These are phyloP conservation scores for Pleurotus cornucopiae DNA, from an alignment of 768 basidiomycete species.

Conservation along the genomic window DNA sequence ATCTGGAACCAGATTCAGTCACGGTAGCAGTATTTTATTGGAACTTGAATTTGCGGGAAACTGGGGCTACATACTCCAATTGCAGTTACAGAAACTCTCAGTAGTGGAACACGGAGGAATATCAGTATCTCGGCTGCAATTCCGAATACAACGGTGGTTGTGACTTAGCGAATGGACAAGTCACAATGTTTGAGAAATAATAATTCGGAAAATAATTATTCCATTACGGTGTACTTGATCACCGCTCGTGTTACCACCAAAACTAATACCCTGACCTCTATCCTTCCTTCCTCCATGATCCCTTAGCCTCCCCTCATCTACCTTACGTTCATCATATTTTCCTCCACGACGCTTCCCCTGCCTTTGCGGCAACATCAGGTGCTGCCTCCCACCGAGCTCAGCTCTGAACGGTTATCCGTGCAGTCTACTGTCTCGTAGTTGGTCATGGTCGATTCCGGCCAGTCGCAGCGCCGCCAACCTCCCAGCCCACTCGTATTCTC, in stretches of 20 bases:
- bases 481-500: conserved; percentile 82
- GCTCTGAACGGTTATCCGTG: conserved; percentile 9
- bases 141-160: not conserved
- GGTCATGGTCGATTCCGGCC: conserved; percentile 48
- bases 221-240: not conserved
- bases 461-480: conserved; percentile 49
- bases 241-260: conserved; percentile 8
- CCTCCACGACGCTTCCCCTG: conserved; percentile 11
- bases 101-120: not conserved
- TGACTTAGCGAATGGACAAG: not conserved
- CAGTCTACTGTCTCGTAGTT: conserved; percentile 13
- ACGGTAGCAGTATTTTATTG: not conserved
- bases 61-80: not conserved
- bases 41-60: not conserved
- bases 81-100: not conserved
- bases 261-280: conserved; percentile 6
- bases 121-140: not conserved
- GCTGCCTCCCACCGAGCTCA: conserved; percentile 8
- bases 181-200: not conserved
- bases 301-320: conserved; percentile 21
- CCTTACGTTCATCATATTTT: conserved; percentile 16
- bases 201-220: not conserved
- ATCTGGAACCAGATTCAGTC: not conserved
- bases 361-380: conserved; percentile 14
- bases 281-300: conserved; percentile 16